Conservation (phyloP, 2,329 filamentous ascomycete species). For the Penicillium sp. region DNA sequence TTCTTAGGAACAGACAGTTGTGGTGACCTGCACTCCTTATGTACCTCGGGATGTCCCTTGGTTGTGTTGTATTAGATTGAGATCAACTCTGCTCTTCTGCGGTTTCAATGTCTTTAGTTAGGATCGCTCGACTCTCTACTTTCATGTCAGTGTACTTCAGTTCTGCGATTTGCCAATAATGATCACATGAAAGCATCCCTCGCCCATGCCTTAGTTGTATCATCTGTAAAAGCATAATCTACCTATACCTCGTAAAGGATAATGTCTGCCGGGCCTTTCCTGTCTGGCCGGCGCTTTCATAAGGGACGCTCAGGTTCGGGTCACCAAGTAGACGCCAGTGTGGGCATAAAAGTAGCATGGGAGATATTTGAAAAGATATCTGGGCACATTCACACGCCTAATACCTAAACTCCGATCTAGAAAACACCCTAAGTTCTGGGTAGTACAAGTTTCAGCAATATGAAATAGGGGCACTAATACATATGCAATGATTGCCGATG, state of each 20-base stretch:
- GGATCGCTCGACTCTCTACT: not conserved
- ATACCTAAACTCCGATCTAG: not conserved
- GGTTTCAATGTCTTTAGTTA: not conserved
- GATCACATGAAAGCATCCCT: not conserved
- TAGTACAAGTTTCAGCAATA: not conserved
- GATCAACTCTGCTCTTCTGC: not conserved
- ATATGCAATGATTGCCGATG: not conserved
- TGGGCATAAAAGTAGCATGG: not conserved
- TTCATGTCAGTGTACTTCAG: not conserved
- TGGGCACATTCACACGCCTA: not conserved
- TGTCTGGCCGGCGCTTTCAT: not conserved
- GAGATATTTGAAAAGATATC: not conserved
- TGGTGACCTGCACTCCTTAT: not conserved
- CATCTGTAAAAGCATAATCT: not conserved
- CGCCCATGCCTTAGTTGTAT: not conserved
- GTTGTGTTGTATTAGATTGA: not conserved
- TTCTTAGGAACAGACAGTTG: not conserved
- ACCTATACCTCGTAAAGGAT: not conserved
- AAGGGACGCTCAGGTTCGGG: not conserved
- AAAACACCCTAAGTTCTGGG: not conserved
- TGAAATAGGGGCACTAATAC: not conserved
- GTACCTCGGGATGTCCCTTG: not conserved
- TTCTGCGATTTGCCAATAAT: not conserved
- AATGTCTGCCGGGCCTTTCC: no score
- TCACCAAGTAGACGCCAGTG: no score